Percentiles rank a stretch among this genome's conserved stretches.
Evolutionary conservation across 2,329 filamentous ascomycete species (phyloP).

Genomic region (Bimuria novae-zelandiae): DNA sequence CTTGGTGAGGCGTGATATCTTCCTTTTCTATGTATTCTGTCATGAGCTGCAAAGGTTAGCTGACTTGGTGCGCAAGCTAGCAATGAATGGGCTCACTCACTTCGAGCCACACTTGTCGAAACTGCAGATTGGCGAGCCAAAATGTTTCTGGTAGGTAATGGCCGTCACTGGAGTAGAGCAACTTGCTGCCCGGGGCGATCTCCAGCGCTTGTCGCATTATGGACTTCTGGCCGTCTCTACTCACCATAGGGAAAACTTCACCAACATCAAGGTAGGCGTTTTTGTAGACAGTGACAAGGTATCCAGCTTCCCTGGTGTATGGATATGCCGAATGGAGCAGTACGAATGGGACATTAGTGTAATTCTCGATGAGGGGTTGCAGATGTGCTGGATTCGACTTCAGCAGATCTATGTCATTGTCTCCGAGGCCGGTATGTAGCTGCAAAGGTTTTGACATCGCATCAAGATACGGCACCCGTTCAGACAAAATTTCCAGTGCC

Average conservation of each 20-base stretch:
- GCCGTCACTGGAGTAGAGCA: conserved; percentile 80
- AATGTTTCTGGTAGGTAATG: conserved; percentile 81
- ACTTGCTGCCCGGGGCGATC: conserved; percentile 73
- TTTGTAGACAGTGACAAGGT: conserved; percentile 74
- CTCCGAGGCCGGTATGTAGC: conserved; percentile 82
- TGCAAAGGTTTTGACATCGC: conserved; percentile 71
- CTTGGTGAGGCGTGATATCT: conserved; percentile 65
- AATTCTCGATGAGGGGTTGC: conserved; percentile 72
- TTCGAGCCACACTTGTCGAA: conserved; percentile 70
- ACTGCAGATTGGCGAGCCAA: conserved; percentile 72
- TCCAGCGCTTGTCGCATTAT: conserved; percentile 75
- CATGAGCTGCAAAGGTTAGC: conserved; percentile 57
- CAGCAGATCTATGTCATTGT: conserved; percentile 74
- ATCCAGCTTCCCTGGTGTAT: conserved; percentile 77
- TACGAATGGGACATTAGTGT: conserved; percentile 73
- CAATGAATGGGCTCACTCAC: conserved; percentile 48
- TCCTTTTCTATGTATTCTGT: conserved; percentile 68
- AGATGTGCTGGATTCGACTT: conserved; percentile 75
- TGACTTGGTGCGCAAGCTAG: not conserved
- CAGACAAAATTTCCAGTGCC: conserved; percentile 62
- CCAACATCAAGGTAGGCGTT: conserved; percentile 86
- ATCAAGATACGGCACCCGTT: conserved; percentile 38
- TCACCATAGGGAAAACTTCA: conserved; percentile 79
- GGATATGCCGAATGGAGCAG: conserved; percentile 82
- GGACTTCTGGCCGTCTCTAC: conserved; percentile 73